Evolutionary conservation across 192 early-diverging fungal genomes (phyloP).

Genomic region (Coemansia sp.): DNA sequence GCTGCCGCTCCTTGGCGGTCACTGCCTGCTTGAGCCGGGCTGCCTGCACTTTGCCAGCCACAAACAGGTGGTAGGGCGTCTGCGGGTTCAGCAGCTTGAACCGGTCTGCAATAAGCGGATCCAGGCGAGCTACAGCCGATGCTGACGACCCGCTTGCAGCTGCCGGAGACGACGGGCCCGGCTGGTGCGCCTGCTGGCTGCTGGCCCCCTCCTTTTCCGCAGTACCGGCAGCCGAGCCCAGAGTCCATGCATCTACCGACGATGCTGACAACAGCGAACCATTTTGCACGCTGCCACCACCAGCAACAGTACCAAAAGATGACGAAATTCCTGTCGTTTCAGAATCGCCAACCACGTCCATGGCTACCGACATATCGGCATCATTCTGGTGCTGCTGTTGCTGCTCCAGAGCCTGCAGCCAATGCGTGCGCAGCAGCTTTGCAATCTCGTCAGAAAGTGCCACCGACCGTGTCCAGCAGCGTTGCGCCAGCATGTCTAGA

Average conservation of each 20-base stretch:
- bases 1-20: conserved; percentile 6
- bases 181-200: not conserved
- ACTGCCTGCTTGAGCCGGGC: conserved; percentile 39
- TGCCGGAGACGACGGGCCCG: conserved; percentile 1
- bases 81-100: conserved; percentile 53
- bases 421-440: conserved; percentile 32
- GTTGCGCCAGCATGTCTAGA: conserved; percentile 26
- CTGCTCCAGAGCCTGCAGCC: conserved; percentile 27
- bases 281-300: too few species aligned
- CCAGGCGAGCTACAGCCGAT: conserved; percentile 11
- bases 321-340: not conserved
- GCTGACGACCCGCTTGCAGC: not conserved
- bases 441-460: conserved; percentile 40
- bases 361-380: conserved; percentile 2
- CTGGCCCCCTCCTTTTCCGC: too few species aligned
- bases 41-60: conserved; percentile 50
- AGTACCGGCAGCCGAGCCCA: not conserved
- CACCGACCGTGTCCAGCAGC: conserved; percentile 39
- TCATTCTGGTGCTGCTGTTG: not conserved
- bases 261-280: too few species aligned
- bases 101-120: conserved; percentile 29
- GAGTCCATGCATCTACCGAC: not conserved
- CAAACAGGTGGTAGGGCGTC: conserved; percentile 50
- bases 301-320: too few species aligned
- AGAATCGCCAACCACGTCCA: too few species aligned